Percentiles rank a stretch among this genome's conserved stretches.
Conservation (phyloP, 148 eudicot species). For the Heliosperma pusillum region DNA sequence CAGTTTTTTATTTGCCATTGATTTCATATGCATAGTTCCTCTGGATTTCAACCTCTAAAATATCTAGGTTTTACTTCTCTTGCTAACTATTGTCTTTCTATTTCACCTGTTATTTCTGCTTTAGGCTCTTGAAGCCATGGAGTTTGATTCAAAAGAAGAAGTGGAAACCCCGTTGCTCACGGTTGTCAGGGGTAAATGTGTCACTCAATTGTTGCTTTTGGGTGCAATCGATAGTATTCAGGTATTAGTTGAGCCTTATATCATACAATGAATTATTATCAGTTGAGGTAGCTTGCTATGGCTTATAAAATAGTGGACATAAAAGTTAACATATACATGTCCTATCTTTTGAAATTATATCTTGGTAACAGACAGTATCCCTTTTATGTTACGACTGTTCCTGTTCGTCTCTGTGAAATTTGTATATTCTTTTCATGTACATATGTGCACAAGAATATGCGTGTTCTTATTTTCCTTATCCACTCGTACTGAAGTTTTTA, state of each 20-base stretch:
- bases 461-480: too few relatives aligned
- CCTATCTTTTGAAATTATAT: too few relatives aligned
- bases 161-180: conserved; percentile 61
- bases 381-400: too few relatives aligned
- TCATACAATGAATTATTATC: not conserved
- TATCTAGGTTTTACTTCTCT: not conserved
- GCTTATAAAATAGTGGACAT: not conserved
- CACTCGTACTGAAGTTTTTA: too few relatives aligned
- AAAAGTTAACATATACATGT: too few relatives aligned
- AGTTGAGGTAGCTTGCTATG: not conserved
- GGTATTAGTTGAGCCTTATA: conserved; percentile 38
- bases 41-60: not conserved
- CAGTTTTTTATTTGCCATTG: not conserved
- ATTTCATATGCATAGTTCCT: not conserved
- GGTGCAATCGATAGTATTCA: conserved; percentile 88
- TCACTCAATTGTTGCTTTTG: conserved; percentile 81
- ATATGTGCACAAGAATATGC: too few relatives aligned
- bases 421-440: too few relatives aligned
- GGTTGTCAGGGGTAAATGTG: conserved; percentile 84
- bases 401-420: too few relatives aligned
- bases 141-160: conserved; percentile 56
- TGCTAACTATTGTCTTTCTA: conserved; percentile 15
- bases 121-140: conserved; percentile 51
- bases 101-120: conserved; percentile 18
- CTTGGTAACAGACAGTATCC: too few relatives aligned